phyloP scores from a whole-genome alignment of 169 alveolate genomes.

The Theileria annulata region DNA sequence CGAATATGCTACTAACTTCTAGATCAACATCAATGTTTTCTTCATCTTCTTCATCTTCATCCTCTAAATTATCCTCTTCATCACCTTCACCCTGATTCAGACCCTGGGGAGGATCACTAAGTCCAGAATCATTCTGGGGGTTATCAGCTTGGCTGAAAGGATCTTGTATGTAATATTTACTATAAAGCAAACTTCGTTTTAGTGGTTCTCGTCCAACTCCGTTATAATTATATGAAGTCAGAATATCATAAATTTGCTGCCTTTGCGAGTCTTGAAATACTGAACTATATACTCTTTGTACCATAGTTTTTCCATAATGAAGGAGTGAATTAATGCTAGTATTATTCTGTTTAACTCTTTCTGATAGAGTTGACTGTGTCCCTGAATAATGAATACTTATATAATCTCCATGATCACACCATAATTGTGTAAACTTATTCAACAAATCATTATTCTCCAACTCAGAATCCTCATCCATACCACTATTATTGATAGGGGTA shows the following conservation, averaged over 20 bases:
- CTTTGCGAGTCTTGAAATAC: slow-evolving; percentile 46
- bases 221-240: slow-evolving; percentile 5
- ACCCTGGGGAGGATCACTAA: neutral
- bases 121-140: neutral
- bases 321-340: slow-evolving; percentile 23
- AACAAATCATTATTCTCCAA: slow-evolving; percentile 34
- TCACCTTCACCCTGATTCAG: neutral
- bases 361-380: slow-evolving; percentile 90
- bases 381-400: slow-evolving; percentile 90
- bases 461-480: neutral
- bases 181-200: neutral
- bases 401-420: slow-evolving; percentile 94
- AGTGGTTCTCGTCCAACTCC: neutral
- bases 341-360: slow-evolving; percentile 78
- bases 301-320: slow-evolving; percentile 51
- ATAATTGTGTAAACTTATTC: slow-evolving; percentile 59
- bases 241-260: slow-evolving; percentile 18
- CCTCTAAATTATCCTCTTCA: neutral
- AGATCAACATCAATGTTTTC: neutral
- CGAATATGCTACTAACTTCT: neutral
- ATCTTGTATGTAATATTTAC: neutral
- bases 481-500: neutral
- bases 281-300: slow-evolving; percentile 38
- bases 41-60: neutral
- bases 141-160: neutral